These are phyloP conservation scores for Helotiales sp. DNA, from an alignment of 2,329 filamentous ascomycete species.

Conservation along the genomic window DNA sequence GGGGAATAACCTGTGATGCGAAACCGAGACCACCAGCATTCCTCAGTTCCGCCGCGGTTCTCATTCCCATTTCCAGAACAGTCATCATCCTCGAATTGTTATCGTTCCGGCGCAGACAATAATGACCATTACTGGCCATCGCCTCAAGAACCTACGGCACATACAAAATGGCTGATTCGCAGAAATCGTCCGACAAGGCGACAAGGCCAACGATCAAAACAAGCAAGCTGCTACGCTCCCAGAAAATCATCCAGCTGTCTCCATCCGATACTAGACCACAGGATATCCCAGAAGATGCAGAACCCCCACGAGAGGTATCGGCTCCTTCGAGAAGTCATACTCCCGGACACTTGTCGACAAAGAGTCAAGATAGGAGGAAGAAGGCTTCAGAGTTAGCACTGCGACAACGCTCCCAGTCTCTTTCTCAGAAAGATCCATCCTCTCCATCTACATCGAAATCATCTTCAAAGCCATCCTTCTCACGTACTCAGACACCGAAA, in stretches of 20 bases:
- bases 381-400: conserved; percentile 40
- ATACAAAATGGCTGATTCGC: conserved; percentile 43
- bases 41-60: background rate
- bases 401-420: conserved; percentile 43
- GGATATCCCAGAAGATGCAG: conserved; percentile 46
- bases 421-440: conserved; percentile 39
- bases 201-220: conserved; percentile 45
- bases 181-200: conserved; percentile 40
- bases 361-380: conserved; percentile 50
- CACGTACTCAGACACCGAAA: conserved; percentile 25
- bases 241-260: conserved; percentile 54
- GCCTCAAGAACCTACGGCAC: conserved; percentile 32
- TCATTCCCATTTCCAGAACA: background rate
- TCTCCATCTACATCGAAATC: conserved; percentile 33
- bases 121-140: conserved; percentile 32
- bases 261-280: conserved; percentile 44
- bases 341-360: conserved; percentile 64
- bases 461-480: conserved; percentile 30
- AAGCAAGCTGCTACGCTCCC: conserved; percentile 55
- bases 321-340: conserved; percentile 61
- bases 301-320: conserved; percentile 44
- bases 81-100: conserved; percentile 11
- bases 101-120: conserved; percentile 32
- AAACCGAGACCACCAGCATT: conserved; percentile 3
- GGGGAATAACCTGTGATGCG: conserved; percentile 8